Percentiles rank a stretch among this genome's conserved stretches.
phyloP scores from a whole-genome alignment of 176 grass and related monocot species.

The Canna indica region DNA sequence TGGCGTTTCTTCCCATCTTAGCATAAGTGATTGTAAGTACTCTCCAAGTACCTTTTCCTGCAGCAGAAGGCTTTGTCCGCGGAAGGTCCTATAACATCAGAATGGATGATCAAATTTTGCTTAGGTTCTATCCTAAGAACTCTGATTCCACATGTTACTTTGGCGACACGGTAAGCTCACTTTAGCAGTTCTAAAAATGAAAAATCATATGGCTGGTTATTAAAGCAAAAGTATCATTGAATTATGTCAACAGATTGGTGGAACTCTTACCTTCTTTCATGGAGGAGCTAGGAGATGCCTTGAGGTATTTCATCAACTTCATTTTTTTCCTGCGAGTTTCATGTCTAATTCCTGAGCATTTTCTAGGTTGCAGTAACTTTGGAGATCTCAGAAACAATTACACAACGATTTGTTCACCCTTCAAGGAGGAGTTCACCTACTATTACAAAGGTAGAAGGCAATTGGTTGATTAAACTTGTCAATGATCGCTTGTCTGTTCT shows the following conservation, averaged over 20 bases:
- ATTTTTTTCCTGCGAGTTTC: constrained; percentile 12
- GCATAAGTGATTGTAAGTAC: constrained; percentile 26
- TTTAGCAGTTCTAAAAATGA: neutral
- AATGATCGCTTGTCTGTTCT: neutral
- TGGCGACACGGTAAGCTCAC: constrained; percentile 69
- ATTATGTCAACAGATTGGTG: constrained; percentile 61
- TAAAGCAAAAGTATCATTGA: constrained; percentile 20
- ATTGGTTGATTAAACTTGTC: neutral
- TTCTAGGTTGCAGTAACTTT: constrained; percentile 79
- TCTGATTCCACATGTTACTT: constrained; percentile 96
- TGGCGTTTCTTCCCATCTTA: constrained; percentile 14
- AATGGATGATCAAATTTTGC: constrained; percentile 78
- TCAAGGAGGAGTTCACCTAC: constrained; percentile 84
- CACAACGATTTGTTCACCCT: constrained; percentile 73
- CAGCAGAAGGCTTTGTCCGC: constrained; percentile 85
- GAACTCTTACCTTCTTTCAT: constrained; percentile 83
- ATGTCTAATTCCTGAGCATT: neutral
- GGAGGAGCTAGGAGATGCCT: constrained; percentile 59
- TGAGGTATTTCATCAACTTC: constrained; percentile 42
- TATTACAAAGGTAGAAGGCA: constrained; percentile 62
- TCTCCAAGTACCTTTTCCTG: constrained; percentile 20
- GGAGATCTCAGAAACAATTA: constrained; percentile 88
- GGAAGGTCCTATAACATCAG: constrained; percentile 96
- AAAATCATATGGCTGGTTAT: neutral
- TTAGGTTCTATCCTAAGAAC: constrained; percentile 91